A percentile compares a stretch with the other conserved stretches of the same genome.
Conservation (phyloP, 2,329 filamentous ascomycete genomes). For the Hypoxylon sp. region DNA sequence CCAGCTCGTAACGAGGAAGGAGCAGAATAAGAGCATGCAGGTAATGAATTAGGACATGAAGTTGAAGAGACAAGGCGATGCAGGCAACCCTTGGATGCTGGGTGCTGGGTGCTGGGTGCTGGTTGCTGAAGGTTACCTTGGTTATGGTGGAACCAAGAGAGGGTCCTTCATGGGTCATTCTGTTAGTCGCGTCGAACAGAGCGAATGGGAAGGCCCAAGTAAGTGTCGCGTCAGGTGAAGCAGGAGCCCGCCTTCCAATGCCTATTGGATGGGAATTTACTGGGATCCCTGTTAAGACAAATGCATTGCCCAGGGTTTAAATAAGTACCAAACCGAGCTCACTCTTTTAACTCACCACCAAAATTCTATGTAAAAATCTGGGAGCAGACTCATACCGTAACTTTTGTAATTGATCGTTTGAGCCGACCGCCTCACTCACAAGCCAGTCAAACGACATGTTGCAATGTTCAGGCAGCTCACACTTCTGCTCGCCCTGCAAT, state of each 20-base stretch:
- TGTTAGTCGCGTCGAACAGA: constrained; percentile 31
- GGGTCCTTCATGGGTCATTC: constrained; percentile 12
- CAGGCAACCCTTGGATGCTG: constrained; percentile 15
- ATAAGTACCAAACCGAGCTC: constrained; percentile 28
- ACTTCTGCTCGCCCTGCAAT: constrained; percentile 18
- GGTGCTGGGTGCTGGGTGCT: too few relatives aligned
- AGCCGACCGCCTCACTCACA: constrained; percentile 27
- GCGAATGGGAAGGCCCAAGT: constrained; percentile 35
- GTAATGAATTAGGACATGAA: constrained; percentile 10
- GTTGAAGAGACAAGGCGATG: constrained; percentile 9
- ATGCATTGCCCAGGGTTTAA: constrained; percentile 15
- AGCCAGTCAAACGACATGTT: constrained; percentile 1
- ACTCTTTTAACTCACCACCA: constrained; percentile 26
- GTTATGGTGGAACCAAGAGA: too few relatives aligned
- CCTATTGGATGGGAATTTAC: constrained; percentile 37
- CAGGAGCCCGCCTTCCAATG: constrained; percentile 31
- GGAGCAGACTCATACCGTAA: constrained; percentile 25
- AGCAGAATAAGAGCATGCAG: too few relatives aligned
- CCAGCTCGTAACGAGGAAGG: too few relatives aligned
- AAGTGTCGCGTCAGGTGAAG: constrained; percentile 38
- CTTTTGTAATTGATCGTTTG: constrained; percentile 24
- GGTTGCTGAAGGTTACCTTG: neutral
- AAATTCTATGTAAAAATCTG: constrained; percentile 13
- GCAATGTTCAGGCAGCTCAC: constrained; percentile 16
- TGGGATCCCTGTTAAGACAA: constrained; percentile 33